Base-by-base conservation (phyloP, 805 yeast species). In the Citeromyces matritensis region DNA sequence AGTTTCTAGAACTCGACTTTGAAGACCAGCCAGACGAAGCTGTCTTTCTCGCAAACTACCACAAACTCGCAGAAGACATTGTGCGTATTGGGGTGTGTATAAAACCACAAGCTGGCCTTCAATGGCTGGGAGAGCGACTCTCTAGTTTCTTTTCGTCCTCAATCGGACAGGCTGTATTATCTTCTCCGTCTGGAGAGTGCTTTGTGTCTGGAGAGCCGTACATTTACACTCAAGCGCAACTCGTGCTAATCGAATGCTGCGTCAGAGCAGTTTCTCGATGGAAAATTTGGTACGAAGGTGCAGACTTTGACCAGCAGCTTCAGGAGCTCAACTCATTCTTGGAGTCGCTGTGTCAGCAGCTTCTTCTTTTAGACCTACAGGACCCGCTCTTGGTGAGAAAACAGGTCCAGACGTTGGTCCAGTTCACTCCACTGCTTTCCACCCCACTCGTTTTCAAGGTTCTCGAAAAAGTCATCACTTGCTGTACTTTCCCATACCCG, bases 221-320 rank as follows among this genome's bases (percentile, higher is more conserved):
- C 46, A 65, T 79, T 27, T 66, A 73, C 37, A 91, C 94, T 0
- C 66, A 76, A 33, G 70, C 94, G 0, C 95, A 85, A 48, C 73
- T 91, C 37, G 76, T 74, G 46, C 72, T 85, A 15, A 82, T 85
- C 17, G 97, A 88, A 51, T 78, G 94, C 24, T 78, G 93, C 41
- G 70, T 91, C 23, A 69, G 94, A 37, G 98, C 97, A 24, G 77
- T 93, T 15, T 75, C 91, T 9, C 69, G 99, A 47, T 93, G 99
- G 98, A 73, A 83, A 43, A 73, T 84, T 11, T 88, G 96, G 95
- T 85, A 83, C 43, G 65, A 54, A 24, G 71, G 73, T 5, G 65
- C 63, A 28, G 63, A 65, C 34, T 63, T 69, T 32, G 74, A 68
- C 24, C 56, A 58, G 25, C 58, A 71, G 9, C 75, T 73, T 31